These are phyloP conservation scores for Groenewaldozyma salmanticensis DNA, from an alignment of 805 yeast species.

Conservation along the genomic window DNA sequence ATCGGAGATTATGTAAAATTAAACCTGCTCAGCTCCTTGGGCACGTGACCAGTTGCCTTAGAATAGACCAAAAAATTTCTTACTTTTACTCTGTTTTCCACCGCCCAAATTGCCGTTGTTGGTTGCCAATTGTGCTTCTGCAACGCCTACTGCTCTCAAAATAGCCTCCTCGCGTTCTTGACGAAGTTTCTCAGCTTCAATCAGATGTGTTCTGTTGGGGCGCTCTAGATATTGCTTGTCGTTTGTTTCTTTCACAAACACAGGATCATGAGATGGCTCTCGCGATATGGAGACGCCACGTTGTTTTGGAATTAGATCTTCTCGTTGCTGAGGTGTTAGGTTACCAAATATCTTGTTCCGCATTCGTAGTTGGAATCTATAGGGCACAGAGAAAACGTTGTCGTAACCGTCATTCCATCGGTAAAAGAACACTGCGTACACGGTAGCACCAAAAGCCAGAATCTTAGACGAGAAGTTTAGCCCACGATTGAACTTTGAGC, in stretches of 20 bases:
- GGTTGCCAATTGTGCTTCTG: slow-evolving; percentile 22
- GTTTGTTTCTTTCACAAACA: slow-evolving; percentile 9
- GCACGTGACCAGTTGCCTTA: too few species aligned
- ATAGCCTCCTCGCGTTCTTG: slow-evolving; percentile 59
- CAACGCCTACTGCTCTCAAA: slow-evolving; percentile 37
- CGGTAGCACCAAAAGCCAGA: slow-evolving; percentile 19
- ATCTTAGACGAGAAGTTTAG: slow-evolving; percentile 36
- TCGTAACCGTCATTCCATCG: slow-evolving; percentile 83
- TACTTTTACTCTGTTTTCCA: too few species aligned
- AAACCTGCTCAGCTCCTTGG: too few species aligned
- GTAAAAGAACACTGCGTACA: slow-evolving; percentile 61
- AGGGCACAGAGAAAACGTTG: slow-evolving; percentile 59
- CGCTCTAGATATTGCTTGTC: slow-evolving; percentile 36
- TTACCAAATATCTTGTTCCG: slow-evolving; percentile 47
- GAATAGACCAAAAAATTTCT: too few species aligned
- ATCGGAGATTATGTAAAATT: too few species aligned
- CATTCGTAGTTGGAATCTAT: slow-evolving; percentile 47
- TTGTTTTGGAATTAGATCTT: slow-evolving; percentile 43
- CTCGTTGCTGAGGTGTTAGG: slow-evolving; percentile 48
- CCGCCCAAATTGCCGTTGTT: not conserved
- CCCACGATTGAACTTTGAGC: slow-evolving; percentile 50
- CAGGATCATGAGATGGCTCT: slow-evolving; percentile 11
- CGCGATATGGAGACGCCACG: slow-evolving; percentile 17
- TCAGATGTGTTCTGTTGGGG: slow-evolving; percentile 61
- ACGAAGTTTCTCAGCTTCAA: slow-evolving; percentile 61